Evolutionary conservation across 768 basidiomycete species (phyloP).

Genomic region (Suillus tomentosus): DNA sequence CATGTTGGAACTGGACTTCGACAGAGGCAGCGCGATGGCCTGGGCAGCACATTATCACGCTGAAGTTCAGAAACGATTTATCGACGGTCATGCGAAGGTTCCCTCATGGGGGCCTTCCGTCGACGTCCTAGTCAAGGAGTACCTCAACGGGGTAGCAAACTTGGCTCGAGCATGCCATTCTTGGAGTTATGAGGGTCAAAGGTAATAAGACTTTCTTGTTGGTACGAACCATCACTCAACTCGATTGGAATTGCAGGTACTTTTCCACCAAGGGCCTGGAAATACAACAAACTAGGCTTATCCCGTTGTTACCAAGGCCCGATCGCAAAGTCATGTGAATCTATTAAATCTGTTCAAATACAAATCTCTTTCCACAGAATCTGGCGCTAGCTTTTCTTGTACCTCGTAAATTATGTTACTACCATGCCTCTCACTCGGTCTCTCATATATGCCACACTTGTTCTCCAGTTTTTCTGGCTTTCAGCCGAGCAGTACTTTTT

Average conservation of each 20-base stretch:
- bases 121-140: conserved; percentile 26
- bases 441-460: too few species aligned
- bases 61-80: conserved; percentile 19
- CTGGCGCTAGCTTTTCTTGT: too few species aligned
- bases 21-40: conserved; percentile 31
- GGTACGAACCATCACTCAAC: background rate
- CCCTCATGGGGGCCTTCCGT: conserved; percentile 32
- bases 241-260: conserved; percentile 9
- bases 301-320: conserved; percentile 7
- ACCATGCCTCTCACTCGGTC: too few species aligned
- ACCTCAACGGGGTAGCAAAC: conserved; percentile 27
- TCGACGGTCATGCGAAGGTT: conserved; percentile 22
- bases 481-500: background rate
- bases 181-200: conserved; percentile 33
- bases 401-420: too few species aligned
- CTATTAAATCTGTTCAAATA: too few species aligned
- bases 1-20: conserved; percentile 31
- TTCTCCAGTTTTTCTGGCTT: too few species aligned
- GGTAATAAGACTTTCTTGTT: background rate
- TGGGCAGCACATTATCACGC: conserved; percentile 24
- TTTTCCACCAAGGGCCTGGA: conserved; percentile 29
- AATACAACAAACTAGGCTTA: conserved; percentile 22
- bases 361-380: too few species aligned
- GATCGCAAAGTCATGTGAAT: too few species aligned
- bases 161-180: conserved; percentile 26